A percentile compares a stretch with the other conserved stretches of the same genome.
Conservation (phyloP, 1,284 basidiomycete species). For the Leccinum pallidistipes region DNA sequence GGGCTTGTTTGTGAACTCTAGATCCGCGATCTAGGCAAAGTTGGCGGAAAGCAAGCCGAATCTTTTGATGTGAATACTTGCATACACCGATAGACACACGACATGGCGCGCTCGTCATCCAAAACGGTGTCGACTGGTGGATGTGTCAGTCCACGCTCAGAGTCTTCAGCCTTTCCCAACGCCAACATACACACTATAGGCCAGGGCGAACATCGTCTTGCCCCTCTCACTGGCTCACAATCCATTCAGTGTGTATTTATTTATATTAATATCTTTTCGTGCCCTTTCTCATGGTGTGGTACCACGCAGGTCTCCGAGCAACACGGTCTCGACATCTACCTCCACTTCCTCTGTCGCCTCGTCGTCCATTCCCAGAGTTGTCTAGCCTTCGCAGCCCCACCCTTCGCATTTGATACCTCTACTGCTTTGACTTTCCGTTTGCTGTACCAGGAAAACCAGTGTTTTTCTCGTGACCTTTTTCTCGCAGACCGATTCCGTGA, state of each 20-base stretch:
- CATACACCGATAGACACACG: too few species aligned
- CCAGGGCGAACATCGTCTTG: constrained; percentile 91
- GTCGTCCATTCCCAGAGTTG: constrained; percentile 79
- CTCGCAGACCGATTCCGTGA: too few species aligned
- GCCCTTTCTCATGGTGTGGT: constrained; percentile 9
- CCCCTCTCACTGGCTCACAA: constrained; percentile 86
- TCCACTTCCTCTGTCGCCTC: constrained; percentile 92
- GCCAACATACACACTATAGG: constrained; percentile 69
- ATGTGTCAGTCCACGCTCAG: constrained; percentile 70
- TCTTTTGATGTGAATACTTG: too few species aligned
- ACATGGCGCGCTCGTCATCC: constrained; percentile 26
- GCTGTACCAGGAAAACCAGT: too few species aligned
- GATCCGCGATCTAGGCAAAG: too few species aligned
- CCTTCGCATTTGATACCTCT: constrained; percentile 66
- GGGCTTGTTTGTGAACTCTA: too few species aligned
- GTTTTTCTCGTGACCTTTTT: too few species aligned
- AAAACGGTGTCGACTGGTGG: constrained; percentile 78
- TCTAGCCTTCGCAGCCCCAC: constrained; percentile 53
- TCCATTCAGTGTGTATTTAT: constrained; percentile 67
- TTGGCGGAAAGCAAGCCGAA: too few species aligned
- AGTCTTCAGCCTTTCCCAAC: constrained; percentile 62
- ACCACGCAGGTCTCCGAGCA: constrained; percentile 80
- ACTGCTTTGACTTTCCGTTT: constrained; percentile 77
- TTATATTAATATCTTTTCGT: constrained; percentile 5
- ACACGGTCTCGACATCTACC: constrained; percentile 92